Conservation (phyloP, 75 land plant species). For the Picea glauca region DNA sequence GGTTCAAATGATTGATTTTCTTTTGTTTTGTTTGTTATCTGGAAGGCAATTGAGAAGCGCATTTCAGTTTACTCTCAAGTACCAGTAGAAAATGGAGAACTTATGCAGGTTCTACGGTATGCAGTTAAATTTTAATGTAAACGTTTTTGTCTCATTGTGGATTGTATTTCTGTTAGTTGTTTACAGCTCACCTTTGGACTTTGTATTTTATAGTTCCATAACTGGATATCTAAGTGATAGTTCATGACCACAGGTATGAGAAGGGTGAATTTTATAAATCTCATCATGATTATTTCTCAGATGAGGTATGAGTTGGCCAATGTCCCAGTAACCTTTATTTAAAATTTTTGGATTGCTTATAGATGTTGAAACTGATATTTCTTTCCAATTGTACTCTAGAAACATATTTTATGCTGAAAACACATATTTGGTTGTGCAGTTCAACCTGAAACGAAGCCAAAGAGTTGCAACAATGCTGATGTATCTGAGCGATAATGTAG, state of each 20-base stretch:
- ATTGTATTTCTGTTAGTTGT: conserved; percentile 10
- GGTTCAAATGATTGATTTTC: background rate
- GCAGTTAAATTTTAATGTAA: conserved; percentile 14
- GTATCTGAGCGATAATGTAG: conserved; percentile 79
- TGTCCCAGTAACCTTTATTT: background rate
- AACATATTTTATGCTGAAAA: background rate
- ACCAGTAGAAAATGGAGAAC: conserved; percentile 96
- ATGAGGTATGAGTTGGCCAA: conserved; percentile 49
- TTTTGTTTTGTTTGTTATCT: background rate
- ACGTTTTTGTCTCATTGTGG: background rate
- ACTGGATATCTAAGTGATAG: conserved; percentile 3
- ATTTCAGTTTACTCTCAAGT: conserved; percentile 92
- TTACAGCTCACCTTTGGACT: background rate
- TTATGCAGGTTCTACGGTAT: conserved; percentile 87
- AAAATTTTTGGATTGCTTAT: background rate
- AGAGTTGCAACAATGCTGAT: conserved; percentile 95
- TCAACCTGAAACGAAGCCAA: conserved; percentile 88
- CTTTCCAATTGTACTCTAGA: background rate
- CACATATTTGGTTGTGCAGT: conserved; percentile 43
- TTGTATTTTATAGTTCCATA: background rate
- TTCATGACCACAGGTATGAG: conserved; percentile 65
- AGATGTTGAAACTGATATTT: background rate
- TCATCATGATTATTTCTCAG: conserved; percentile 96
- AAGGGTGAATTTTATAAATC: conserved; percentile 79
- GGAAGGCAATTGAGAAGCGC: conserved; percentile 89